Evolutionary conservation across 345 rosid genomes (phyloP), one percentile per base, ranked within the genome.

Genomic region (Hibiscus tridactylites): DNA sequence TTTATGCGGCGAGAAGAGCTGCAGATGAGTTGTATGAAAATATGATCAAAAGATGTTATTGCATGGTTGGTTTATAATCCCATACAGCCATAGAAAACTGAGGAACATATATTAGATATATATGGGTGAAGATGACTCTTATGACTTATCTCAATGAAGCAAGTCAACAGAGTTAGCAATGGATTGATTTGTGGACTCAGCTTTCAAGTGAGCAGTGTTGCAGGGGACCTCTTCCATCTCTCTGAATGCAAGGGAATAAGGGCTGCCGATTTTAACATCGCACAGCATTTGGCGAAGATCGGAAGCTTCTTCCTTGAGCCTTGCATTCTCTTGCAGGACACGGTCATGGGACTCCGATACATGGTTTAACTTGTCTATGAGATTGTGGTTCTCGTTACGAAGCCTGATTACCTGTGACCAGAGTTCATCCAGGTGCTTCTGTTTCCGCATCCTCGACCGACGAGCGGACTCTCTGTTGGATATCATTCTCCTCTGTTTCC

Each of bases 381-480:
- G 89, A 57, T 75, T 81, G 65, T 87, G 85, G 53, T 95, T 95
- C 82, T 92, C 96, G 3, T 77, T 81, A 5, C 91, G 78, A 53
- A 92, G 96, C 80, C 93, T 83, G 65, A 87, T 65, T 12, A 90
- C 96, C 73, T 90, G 97, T 56, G 97, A 83, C 92, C 92, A 89
- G 28, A 94, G 90, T 78, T 94, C 99, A 79, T 94, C 97, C 31
- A 94, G 88, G 85, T 94, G 97, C 81, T 81, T 90, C 81, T 91
- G 99, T 67, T 94, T 94, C 78, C 99, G 79, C 97, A 91, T 91
- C 85, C 99, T 75, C 13, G 99, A 94, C 84, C 99, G 81, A 1
- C 99, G 85, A 17, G 99, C 99, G 6, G 99, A 94, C 77, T 94
- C 99, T 75, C 99, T 83, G 74, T 94, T 94, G 5, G 99, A 94